Conservation (phyloP, 2,329 filamentous ascomycete genomes). For the Ophidiomyces ophidiicola region DNA sequence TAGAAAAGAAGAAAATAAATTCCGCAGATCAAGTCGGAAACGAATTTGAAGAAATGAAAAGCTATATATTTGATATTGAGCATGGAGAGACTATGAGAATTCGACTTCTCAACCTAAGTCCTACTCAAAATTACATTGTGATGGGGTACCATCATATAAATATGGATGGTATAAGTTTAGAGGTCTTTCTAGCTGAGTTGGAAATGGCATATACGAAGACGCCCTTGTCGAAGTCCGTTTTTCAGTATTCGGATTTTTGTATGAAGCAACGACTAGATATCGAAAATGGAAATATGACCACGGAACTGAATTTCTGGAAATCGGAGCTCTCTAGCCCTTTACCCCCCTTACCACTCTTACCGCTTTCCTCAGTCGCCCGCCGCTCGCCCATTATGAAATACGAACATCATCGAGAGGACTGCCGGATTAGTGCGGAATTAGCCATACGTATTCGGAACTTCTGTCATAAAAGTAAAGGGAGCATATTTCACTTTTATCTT, state of each 20-base stretch:
- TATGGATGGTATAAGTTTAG: conserved; percentile 39
- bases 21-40: background rate
- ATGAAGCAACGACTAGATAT: background rate
- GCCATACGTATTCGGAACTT: background rate
- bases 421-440: conserved; percentile 2
- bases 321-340: background rate
- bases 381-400: conserved; percentile 1
- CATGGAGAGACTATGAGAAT: conserved; percentile 22
- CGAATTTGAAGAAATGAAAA: conserved; percentile 18
- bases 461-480: conserved; percentile 18
- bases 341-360: background rate
- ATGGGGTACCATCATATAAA: conserved; percentile 40
- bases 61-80: conserved; percentile 30
- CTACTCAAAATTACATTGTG: conserved; percentile 26
- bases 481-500: conserved; percentile 39
- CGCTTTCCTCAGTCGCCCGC: background rate
- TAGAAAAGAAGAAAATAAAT: conserved; percentile 1
- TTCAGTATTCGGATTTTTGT: conserved; percentile 2
- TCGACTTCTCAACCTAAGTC: conserved; percentile 12
- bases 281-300: background rate
- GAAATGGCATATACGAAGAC: conserved; percentile 16
- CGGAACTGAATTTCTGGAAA: background rate
- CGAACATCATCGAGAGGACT: conserved; percentile 3
- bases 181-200: conserved; percentile 36
- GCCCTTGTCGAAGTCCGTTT: background rate